Percentiles rank a stretch among this genome's conserved stretches.
Evolutionary conservation across 768 basidiomycete genomes (phyloP).

Genomic region (Russula olivacea): DNA sequence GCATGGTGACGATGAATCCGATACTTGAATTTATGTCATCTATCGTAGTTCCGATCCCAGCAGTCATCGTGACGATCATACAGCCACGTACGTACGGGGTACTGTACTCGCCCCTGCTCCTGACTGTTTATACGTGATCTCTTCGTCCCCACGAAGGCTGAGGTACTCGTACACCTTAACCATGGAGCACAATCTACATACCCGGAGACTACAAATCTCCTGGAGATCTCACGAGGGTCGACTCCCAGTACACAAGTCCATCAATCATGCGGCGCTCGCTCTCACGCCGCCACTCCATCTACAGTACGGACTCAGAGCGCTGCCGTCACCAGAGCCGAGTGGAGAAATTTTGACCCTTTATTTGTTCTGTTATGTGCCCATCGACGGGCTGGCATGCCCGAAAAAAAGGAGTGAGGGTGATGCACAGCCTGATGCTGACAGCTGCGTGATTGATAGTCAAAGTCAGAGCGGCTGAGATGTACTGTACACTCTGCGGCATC

Average conservation of each 20-base stretch:
- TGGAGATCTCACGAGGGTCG: not conserved
- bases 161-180: not conserved
- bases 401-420: not conserved
- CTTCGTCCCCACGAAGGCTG: not conserved
- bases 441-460: not conserved
- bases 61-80: constrained; percentile 1
- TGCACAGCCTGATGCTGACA: not conserved
- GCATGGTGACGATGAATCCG: not conserved
- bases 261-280: constrained; percentile 10
- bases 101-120: not conserved
- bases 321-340: not conserved
- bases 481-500: not conserved
- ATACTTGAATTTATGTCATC: not conserved
- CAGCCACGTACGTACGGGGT: constrained; percentile 1
- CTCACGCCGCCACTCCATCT: constrained; percentile 2
- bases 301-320: not conserved
- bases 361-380: not conserved
- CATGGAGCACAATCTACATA: not conserved
- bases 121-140: not conserved
- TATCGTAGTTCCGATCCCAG: not conserved
- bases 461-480: not conserved
- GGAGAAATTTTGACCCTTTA: too few relatives aligned
- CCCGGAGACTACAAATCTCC: not conserved
- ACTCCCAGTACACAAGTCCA: not conserved
- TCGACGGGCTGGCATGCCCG: not conserved